A percentile compares a stretch with the other conserved stretches of the same genome.
phyloP scores from a whole-genome alignment of 2,329 filamentous ascomycete genomes.

The Penicillium brevicompactum region DNA sequence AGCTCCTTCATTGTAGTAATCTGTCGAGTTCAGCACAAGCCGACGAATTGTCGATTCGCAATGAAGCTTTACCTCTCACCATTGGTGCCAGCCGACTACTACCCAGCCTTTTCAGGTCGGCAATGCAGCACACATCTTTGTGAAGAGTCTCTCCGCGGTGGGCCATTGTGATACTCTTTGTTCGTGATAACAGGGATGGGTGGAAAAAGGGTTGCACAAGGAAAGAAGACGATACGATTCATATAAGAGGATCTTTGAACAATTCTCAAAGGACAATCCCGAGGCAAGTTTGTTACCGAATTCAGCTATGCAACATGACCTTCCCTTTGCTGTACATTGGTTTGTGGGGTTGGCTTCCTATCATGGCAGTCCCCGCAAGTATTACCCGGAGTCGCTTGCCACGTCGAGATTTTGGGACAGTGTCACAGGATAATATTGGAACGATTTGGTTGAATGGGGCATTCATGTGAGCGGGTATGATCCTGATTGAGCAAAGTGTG shows the following conservation, averaged over 20 bases:
- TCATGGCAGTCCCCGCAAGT: slow-evolving; percentile 1
- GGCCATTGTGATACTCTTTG: slow-evolving; percentile 26
- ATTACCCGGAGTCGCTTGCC: slow-evolving; percentile 24
- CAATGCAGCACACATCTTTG: slow-evolving; percentile 34
- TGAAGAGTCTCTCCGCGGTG: slow-evolving; percentile 34
- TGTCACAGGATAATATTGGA: background rate
- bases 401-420: background rate
- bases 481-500: too few species aligned
- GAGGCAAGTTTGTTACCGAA: background rate
- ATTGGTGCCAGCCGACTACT: slow-evolving; percentile 43
- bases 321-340: slow-evolving; percentile 8
- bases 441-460: background rate
- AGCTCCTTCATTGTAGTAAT: slow-evolving; percentile 61
- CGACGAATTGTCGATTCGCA: background rate
- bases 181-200: background rate
- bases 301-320: background rate
- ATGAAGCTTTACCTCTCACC: slow-evolving; percentile 35
- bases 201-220: background rate
- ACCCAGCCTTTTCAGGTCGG: slow-evolving; percentile 46
- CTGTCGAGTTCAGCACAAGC: slow-evolving; percentile 28
- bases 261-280: background rate
- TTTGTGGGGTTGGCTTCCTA: slow-evolving; percentile 14
- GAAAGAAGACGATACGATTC: background rate
- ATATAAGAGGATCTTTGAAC: slow-evolving; percentile 6
- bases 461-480: background rate